Percentiles rank a stretch among this genome's conserved stretches.
phyloP scores from a whole-genome alignment of 2,329 filamentous ascomycete species.

The Pezicula neosporulosa region DNA sequence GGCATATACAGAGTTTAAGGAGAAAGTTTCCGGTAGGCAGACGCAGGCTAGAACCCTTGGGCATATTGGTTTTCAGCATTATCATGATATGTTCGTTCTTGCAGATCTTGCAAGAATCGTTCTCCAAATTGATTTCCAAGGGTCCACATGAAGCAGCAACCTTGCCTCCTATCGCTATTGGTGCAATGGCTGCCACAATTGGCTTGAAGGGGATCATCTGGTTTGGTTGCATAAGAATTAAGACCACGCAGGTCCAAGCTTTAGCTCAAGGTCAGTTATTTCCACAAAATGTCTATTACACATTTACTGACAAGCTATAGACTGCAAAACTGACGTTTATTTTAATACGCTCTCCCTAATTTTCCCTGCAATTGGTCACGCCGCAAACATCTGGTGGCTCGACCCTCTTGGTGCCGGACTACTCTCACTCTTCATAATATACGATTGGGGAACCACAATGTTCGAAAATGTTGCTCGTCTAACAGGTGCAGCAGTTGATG shows the following conservation, averaged over 20 bases:
- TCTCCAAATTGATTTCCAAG: slow-evolving; percentile 47
- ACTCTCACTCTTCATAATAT: slow-evolving; percentile 63
- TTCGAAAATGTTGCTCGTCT: slow-evolving; percentile 54
- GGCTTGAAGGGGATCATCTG: slow-evolving; percentile 56
- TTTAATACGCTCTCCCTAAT: slow-evolving; percentile 59
- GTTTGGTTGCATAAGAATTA: slow-evolving; percentile 51
- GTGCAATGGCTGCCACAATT: slow-evolving; percentile 50
- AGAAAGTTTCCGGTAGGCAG: slow-evolving; percentile 53
- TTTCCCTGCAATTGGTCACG: slow-evolving; percentile 55
- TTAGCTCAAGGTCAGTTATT: slow-evolving; percentile 41
- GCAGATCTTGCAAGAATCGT: slow-evolving; percentile 56
- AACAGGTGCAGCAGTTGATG: slow-evolving; percentile 49
- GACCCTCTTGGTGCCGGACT: slow-evolving; percentile 56
- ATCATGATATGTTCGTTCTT: slow-evolving; percentile 60
- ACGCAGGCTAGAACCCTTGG: slow-evolving; percentile 51
- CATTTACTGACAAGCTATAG: slow-evolving; percentile 18
- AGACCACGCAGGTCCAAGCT: slow-evolving; percentile 58
- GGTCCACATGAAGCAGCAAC: slow-evolving; percentile 36
- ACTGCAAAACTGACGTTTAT: slow-evolving; percentile 59
- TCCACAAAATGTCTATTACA: neutral
- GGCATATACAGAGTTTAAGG: slow-evolving; percentile 46
- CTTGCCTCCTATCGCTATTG: slow-evolving; percentile 48
- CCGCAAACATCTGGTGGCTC: slow-evolving; percentile 59
- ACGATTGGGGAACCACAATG: slow-evolving; percentile 60
- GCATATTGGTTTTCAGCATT: slow-evolving; percentile 57